Evolutionary conservation across 1,284 basidiomycete species (phyloP), one percentile per base, ranked within the genome.

Genomic region (Pterulicium gracile): DNA sequence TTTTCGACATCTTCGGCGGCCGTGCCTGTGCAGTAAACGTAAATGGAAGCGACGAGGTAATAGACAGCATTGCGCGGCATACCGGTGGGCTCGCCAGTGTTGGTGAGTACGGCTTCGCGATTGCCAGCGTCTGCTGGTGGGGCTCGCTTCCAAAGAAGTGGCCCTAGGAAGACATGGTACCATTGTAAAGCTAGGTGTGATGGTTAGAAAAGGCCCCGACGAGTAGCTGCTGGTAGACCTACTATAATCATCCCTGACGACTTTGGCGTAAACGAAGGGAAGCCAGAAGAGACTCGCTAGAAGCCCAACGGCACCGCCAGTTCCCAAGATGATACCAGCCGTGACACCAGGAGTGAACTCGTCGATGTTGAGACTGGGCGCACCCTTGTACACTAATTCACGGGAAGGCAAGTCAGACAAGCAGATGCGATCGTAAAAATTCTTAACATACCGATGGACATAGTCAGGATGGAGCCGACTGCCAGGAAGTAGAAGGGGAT

Each of bases 181-280:
- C 53, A 57, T 7, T 56, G 52, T 15, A 61, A 24, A 22, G 55
- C 58, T 59, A 23, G n/a, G n/a, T n/a, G n/a, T n/a, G n/a, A n/a
- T n/a, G n/a, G n/a, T n/a, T n/a, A n/a, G n/a, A n/a, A n/a, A n/a
- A n/a, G n/a, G n/a, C n/a, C n/a, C n/a, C n/a, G n/a, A n/a, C n/a
- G n/a, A n/a, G n/a, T n/a, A n/a, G n/a, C n/a, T n/a, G n/a, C n/a
- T n/a, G n/a, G n/a, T 15, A 21, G 17, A 52, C 57, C 32, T 47
- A 60, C 58, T 59, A 50, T 59, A 58, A 34, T 61, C 58, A 34
- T 57, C 55, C 45, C 55, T 53, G 12, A 61, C 49, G 24, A 59
- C 56, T 48, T 53, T 58, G 47, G 49, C 49, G 44, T 59, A 55
- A 14, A 58, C 56, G 39, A 55, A 61, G 14, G 59, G 59, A 12